phyloP scores from a whole-genome alignment of 2,329 filamentous ascomycete genomes.

The Claviceps paspali region DNA sequence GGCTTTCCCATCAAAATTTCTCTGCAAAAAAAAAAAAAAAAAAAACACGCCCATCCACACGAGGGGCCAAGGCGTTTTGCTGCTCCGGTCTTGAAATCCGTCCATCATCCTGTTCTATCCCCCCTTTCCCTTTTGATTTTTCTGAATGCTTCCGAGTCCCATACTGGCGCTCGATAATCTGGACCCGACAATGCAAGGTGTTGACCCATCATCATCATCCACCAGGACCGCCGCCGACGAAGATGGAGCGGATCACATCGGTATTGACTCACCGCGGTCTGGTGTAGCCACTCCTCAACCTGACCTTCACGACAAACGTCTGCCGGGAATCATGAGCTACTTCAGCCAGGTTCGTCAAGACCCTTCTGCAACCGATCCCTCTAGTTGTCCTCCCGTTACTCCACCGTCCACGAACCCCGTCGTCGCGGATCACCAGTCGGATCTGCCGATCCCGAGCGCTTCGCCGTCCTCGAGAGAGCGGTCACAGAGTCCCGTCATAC shows the following conservation, averaged over 20 bases:
- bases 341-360: slow-evolving; percentile 98
- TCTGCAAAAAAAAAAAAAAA: not conserved
- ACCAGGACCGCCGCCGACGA: slow-evolving; percentile 48
- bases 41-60: slow-evolving; percentile 11
- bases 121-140: not conserved
- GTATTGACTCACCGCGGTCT: slow-evolving; percentile 75
- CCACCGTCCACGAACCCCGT: slow-evolving; percentile 21
- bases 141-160: not conserved
- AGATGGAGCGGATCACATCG: slow-evolving; percentile 60
- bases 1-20: slow-evolving; percentile 15
- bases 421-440: slow-evolving; percentile 11
- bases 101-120: not conserved
- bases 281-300: slow-evolving; percentile 87
- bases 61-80: slow-evolving; percentile 10
- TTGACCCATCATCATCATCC: slow-evolving; percentile 35
- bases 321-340: slow-evolving; percentile 93
- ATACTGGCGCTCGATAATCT: slow-evolving; percentile 8
- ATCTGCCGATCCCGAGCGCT: slow-evolving; percentile 12
- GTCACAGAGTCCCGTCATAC: slow-evolving; percentile 12
- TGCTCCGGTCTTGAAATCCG: not conserved
- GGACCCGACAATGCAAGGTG: slow-evolving; percentile 25
- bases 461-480: slow-evolving; percentile 15
- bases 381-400: slow-evolving; percentile 20
- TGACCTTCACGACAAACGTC: slow-evolving; percentile 84
- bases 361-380: slow-evolving; percentile 39